phyloP scores from a whole-genome alignment of 2,329 filamentous ascomycete genomes.

The Coniochaeta pulveracea region DNA sequence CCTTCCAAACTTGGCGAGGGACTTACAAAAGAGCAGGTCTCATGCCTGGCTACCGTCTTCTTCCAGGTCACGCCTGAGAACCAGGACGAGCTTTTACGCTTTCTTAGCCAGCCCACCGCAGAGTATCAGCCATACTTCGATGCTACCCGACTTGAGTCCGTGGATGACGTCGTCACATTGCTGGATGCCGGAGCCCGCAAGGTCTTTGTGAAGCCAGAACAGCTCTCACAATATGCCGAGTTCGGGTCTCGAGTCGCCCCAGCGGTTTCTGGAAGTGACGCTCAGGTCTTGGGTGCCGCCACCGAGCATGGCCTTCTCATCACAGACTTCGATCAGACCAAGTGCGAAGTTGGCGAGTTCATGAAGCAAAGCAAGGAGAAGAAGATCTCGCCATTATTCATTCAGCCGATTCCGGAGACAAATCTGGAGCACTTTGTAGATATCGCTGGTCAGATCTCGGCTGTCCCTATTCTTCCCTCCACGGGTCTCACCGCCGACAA shows the following conservation, averaged over 20 bases:
- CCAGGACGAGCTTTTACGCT: slow-evolving; percentile 29
- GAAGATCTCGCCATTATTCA: slow-evolving; percentile 35
- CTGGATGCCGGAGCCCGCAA: slow-evolving; percentile 78
- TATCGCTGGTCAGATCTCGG: slow-evolving; percentile 36
- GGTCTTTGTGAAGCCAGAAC: slow-evolving; percentile 66
- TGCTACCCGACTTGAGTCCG: slow-evolving; percentile 54
- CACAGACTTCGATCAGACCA: slow-evolving; percentile 35
- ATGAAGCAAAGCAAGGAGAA: slow-evolving; percentile 30
- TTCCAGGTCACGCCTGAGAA: slow-evolving; percentile 33
- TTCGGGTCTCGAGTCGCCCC: slow-evolving; percentile 47
- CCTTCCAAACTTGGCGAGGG: slow-evolving; percentile 39
- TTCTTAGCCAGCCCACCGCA: slow-evolving; percentile 36
- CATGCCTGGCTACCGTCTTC: slow-evolving; percentile 47
- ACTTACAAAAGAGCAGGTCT: slow-evolving; percentile 44
- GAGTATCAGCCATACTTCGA: slow-evolving; percentile 62
- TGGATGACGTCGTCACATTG: slow-evolving; percentile 65
- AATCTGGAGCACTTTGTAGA: slow-evolving; percentile 34
- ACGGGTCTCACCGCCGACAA: slow-evolving; percentile 57
- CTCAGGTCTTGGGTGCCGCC: slow-evolving; percentile 12
- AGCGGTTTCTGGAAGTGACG: slow-evolving; percentile 24
- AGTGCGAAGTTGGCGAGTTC: slow-evolving; percentile 28
- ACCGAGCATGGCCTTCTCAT: slow-evolving; percentile 41
- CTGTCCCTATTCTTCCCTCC: slow-evolving; percentile 66
- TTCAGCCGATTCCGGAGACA: slow-evolving; percentile 36
- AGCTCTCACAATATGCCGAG: slow-evolving; percentile 47